Evolutionary conservation across 768 basidiomycete species (phyloP).

Genomic region (Heimioporus sp.): DNA sequence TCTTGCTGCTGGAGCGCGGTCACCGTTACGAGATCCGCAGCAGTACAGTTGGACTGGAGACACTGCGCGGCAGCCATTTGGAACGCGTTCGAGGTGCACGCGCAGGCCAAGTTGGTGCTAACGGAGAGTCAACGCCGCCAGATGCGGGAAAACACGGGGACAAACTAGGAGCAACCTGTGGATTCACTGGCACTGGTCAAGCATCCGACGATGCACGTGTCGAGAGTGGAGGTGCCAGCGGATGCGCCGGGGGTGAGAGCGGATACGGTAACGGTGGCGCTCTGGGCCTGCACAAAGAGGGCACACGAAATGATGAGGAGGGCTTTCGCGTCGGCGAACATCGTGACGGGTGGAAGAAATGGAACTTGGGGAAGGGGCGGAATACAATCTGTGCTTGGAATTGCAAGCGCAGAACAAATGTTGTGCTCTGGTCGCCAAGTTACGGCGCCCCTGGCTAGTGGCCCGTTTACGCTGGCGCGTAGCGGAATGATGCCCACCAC

Average conservation of each 20-base stretch:
- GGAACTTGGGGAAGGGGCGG: background rate
- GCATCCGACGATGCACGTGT: slow-evolving; percentile 12
- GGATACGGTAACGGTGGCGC: background rate
- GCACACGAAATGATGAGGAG: slow-evolving; percentile 16
- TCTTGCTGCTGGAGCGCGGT: slow-evolving; percentile 26
- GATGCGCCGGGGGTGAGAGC: too few species aligned
- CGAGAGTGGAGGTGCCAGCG: background rate
- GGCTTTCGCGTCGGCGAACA: slow-evolving; percentile 21
- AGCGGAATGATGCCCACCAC: slow-evolving; percentile 66
- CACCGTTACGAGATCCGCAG: slow-evolving; percentile 32
- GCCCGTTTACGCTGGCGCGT: too few species aligned
- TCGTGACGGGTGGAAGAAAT: background rate
- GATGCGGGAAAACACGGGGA: background rate
- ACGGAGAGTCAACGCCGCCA: background rate
- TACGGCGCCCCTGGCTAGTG: too few species aligned
- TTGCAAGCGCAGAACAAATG: too few species aligned
- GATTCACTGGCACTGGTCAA: background rate
- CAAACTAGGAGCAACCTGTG: slow-evolving; percentile 17
- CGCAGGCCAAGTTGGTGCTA: slow-evolving; percentile 40
- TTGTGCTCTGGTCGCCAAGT: too few species aligned
- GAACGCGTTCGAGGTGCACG: slow-evolving; percentile 40
- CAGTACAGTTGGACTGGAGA: slow-evolving; percentile 33
- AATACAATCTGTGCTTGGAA: too few species aligned
- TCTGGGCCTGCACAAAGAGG: slow-evolving; percentile 23
- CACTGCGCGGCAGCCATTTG: slow-evolving; percentile 33